Evolutionary conservation across 768 basidiomycete genomes (phyloP).

Genomic region (Dentipellis sp.): DNA sequence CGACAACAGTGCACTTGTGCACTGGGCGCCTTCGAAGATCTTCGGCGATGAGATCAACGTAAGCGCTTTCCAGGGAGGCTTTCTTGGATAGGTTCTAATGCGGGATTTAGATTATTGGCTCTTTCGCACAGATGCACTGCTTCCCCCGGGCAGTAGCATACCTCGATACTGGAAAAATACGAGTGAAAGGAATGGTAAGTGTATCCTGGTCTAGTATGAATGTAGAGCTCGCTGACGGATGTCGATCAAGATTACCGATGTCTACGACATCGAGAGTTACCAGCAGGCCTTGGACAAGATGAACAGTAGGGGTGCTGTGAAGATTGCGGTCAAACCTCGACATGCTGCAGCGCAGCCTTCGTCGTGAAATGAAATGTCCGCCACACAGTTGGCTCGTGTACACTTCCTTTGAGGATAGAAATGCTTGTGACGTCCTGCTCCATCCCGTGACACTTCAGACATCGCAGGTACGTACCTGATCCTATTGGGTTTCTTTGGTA

Average conservation of each 20-base stretch:
- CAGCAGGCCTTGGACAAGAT: slow-evolving; percentile 62
- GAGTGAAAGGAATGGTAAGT: slow-evolving; percentile 66
- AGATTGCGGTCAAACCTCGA: slow-evolving; percentile 39
- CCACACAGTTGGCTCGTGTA: too few species aligned
- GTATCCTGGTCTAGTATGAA: not conserved
- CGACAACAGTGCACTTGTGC: slow-evolving; percentile 73
- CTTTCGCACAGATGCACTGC: slow-evolving; percentile 82
- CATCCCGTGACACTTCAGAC: too few species aligned
- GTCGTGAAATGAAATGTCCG: too few species aligned
- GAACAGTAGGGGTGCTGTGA: slow-evolving; percentile 43
- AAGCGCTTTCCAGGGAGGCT: not conserved
- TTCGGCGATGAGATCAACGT: slow-evolving; percentile 64
- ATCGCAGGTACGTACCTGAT: too few species aligned
- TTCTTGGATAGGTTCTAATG: too few species aligned
- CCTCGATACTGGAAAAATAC: slow-evolving; percentile 79
- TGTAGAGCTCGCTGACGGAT: not conserved
- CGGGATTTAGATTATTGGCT: slow-evolving; percentile 65
- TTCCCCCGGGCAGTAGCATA: slow-evolving; percentile 89
- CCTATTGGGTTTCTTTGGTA: too few species aligned
- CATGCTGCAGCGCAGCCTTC: too few species aligned
- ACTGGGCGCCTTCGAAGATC: slow-evolving; percentile 83
- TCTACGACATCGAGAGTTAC: slow-evolving; percentile 49
- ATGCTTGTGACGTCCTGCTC: too few species aligned
- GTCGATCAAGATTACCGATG: slow-evolving; percentile 38
- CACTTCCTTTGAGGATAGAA: too few species aligned